Conservation (phyloP, 176 grass and related monocot species). For the Phyllostachys edulis region DNA sequence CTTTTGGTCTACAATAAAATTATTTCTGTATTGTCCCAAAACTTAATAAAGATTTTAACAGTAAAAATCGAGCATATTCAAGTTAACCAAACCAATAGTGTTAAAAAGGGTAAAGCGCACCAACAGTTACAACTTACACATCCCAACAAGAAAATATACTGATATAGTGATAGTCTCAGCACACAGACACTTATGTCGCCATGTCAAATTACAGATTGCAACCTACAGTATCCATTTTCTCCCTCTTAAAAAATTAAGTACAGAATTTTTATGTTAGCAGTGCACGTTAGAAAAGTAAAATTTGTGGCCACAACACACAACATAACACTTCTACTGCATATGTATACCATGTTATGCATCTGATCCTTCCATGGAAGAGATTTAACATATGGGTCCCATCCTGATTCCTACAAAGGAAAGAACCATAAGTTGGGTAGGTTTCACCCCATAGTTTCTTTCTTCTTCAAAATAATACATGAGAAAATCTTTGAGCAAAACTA, state of each 20-base stretch:
- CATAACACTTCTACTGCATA: background rate
- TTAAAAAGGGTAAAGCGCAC: background rate
- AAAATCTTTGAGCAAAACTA: constrained; percentile 1
- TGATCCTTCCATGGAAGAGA: constrained; percentile 49
- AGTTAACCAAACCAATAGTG: background rate
- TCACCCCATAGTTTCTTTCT: background rate
- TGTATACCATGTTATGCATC: constrained; percentile 63
- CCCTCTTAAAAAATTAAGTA: background rate
- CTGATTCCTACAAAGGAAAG: constrained; percentile 39
- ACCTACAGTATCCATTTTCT: background rate
- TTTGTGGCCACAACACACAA: background rate
- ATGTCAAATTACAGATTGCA: background rate
- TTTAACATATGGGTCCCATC: constrained; percentile 44
- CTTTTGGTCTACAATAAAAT: background rate
- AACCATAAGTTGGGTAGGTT: background rate
- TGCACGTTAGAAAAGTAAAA: background rate
- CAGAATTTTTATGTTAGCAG: background rate
- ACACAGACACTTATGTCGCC: background rate
- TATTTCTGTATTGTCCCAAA: background rate
- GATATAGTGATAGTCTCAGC: background rate
- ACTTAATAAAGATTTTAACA: background rate
- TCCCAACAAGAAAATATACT: background rate
- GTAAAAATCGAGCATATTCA: background rate
- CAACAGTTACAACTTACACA: background rate
- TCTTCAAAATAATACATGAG: background rate